A percentile compares a stretch with the other conserved stretches of the same genome.
Conservation (phyloP, 2,329 filamentous ascomycete species). For the Diplocarpon rosae region DNA sequence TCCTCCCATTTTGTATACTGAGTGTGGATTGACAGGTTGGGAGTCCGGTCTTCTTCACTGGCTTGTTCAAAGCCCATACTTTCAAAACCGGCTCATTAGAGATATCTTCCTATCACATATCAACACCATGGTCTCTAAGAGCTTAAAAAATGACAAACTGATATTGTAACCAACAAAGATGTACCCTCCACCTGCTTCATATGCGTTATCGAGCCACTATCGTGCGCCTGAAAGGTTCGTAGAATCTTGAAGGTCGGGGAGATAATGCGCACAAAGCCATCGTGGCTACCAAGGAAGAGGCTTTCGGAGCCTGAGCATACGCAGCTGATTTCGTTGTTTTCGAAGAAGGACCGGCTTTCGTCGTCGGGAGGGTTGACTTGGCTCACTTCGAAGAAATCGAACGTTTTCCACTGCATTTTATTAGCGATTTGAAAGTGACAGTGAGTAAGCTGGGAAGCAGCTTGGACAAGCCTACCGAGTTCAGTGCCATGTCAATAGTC, state of each 20-base stretch:
- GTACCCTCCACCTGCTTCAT: conserved; percentile 89
- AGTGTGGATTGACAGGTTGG: conserved; percentile 83
- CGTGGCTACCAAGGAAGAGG: conserved; percentile 75
- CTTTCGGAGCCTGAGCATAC: conserved; percentile 80
- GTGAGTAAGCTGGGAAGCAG: no score
- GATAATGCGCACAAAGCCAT: conserved; percentile 81
- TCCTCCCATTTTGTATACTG: conserved; percentile 77
- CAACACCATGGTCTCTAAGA: conserved; percentile 14
- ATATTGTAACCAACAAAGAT: conserved; percentile 71
- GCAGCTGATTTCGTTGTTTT: conserved; percentile 72
- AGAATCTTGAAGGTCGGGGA: conserved; percentile 79
- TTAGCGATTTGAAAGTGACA: conserved; percentile 1
- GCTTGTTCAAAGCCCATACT: conserved; percentile 94
- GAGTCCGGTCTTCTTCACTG: conserved; percentile 83
- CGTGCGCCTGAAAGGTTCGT: conserved; percentile 78
- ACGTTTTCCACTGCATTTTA: conserved; percentile 74
- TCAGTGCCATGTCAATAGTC: conserved; percentile 19
- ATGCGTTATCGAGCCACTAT: conserved; percentile 69
- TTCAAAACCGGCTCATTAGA: conserved; percentile 81
- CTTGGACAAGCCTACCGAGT: conserved; percentile 13
- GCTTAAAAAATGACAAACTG: conserved; percentile 33
- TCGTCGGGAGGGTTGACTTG: conserved; percentile 69
- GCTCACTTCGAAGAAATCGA: conserved; percentile 97
- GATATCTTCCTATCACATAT: conserved; percentile 59
- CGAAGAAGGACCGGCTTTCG: conserved; percentile 67